Conservation (phyloP, 2,329 filamentous ascomycete genomes). For the Aspergillus sp. region DNA sequence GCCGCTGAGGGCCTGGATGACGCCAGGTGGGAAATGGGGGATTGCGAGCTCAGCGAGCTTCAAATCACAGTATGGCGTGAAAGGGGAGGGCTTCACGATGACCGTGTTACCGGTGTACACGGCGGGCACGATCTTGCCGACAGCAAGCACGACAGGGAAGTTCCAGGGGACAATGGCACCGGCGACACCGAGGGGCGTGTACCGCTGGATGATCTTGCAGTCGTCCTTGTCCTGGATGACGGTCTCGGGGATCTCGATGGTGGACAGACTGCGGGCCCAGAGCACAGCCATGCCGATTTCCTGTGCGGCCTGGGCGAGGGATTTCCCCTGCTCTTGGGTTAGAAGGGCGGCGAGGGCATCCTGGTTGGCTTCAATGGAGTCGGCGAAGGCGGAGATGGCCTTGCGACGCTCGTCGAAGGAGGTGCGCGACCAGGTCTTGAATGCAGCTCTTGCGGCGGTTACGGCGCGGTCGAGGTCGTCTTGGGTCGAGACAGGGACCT, state of each 20-base stretch:
- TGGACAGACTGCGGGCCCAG: constrained; percentile 23
- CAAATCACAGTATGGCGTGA: constrained; percentile 55
- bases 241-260: constrained; percentile 33
- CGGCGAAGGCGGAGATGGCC: constrained; percentile 33
- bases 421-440: constrained; percentile 47
- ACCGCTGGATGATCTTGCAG: constrained; percentile 31
- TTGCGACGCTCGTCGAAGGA: constrained; percentile 34
- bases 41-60: constrained; percentile 54
- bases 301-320: constrained; percentile 26
- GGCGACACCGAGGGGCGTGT: constrained; percentile 41
- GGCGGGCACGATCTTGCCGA: constrained; percentile 52
- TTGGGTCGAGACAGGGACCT: constrained; percentile 51
- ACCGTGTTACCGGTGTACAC: constrained; percentile 55
- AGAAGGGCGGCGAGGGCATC: constrained; percentile 39
- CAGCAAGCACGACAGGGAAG: constrained; percentile 44
- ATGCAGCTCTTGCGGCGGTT: constrained; percentile 48
- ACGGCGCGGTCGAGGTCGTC: constrained; percentile 55
- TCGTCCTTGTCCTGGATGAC: constrained; percentile 50
- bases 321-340: constrained; percentile 46
- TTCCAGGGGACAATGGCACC: constrained; percentile 64
- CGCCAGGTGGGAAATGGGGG: constrained; percentile 54
- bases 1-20: constrained; percentile 57
- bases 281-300: constrained; percentile 29
- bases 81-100: constrained; percentile 55
- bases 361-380: constrained; percentile 35